Conservation (phyloP, 768 basidiomycete genomes). For the Pleurotus platypus region DNA sequence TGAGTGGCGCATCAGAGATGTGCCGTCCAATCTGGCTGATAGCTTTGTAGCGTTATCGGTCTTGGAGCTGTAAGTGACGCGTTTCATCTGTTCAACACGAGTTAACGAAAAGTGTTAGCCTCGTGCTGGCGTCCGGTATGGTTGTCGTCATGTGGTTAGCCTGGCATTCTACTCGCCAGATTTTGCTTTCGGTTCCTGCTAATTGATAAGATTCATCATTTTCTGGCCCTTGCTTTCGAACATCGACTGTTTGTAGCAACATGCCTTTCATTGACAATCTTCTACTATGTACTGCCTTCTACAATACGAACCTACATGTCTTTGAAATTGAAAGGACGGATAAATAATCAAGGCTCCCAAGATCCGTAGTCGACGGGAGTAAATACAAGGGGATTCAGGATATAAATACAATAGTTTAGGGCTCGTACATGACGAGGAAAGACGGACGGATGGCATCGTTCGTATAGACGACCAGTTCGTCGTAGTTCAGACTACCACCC, state of each 20-base stretch:
- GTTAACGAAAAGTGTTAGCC: conserved; percentile 24
- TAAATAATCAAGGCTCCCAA: not conserved
- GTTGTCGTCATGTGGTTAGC: conserved; percentile 45
- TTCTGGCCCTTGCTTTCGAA: not conserved
- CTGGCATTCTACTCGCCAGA: conserved; percentile 45
- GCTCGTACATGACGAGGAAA: conserved; percentile 67
- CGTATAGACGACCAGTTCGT: conserved; percentile 66
- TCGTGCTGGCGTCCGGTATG: conserved; percentile 46
- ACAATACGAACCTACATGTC: too few relatives aligned
- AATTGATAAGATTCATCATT: not conserved
- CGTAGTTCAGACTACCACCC: conserved; percentile 65
- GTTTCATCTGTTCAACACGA: conserved; percentile 3
- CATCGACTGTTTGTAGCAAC: not conserved
- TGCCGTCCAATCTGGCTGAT: conserved; percentile 1
- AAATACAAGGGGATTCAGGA: not conserved
- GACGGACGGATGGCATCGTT: conserved; percentile 74
- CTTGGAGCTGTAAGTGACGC: conserved; percentile 43
- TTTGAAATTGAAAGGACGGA: not conserved
- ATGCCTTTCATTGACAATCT: not conserved
- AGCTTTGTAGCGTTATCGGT: conserved; percentile 39
- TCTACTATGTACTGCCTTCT: too few relatives aligned
- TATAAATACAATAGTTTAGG: conserved; percentile 19
- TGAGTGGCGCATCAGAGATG: conserved; percentile 18
- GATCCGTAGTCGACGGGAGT: not conserved
- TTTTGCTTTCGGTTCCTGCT: conserved; percentile 10